Evolutionary conservation across 73 alveolate species (phyloP), one percentile per base, ranked within the genome.

Genomic region (Paramecium sonneborni): DNA sequence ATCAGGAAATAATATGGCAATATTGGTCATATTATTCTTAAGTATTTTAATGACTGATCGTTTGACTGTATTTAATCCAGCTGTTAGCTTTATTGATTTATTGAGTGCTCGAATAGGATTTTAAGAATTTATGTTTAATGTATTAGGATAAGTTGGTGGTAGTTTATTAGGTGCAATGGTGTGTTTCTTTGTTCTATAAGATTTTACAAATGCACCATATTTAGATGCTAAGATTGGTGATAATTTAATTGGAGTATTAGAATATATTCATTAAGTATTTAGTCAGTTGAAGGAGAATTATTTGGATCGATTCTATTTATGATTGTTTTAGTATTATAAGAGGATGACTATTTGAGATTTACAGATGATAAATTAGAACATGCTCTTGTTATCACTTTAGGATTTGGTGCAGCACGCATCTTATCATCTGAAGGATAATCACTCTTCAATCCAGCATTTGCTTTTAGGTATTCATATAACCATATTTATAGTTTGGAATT

Each of bases 361-460:
- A 23, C 76, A 10, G 90, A 79, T 79, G 90, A 79, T 23, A 79
- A 79, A 79, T 23, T 79, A 14, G 90, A 79, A 79, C 90, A 79
- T 34, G 69, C 76, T 2, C 10, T 79, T 1, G 48, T 79, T 8
- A 48, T 79, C 30, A 79, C 90, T 20, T 37, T 79, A 11, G 55
- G 62, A 38, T 79, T 79, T 44, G 90, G 90, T 20, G 90, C 90
- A 18, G 90, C 74, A 9, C 46, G 90, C 15, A 32, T 79, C 23
- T 34, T 79, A 6, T 2, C 76, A 38, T 38, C 44, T 10, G 30
- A 28, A 8, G 55, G 90, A 8, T 28, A 46, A 41, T 79, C 90
- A 32, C 48, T 79, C 3, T 79, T 79, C 46, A 79, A 79, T 79
- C 90, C 90, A 18, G 90, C 90, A 79, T 79, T 79, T 24, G 90